Percentiles rank a stretch among this genome's conserved stretches.
Conservation (phyloP, 345 rosid species). For the Eucalyptus rudis region DNA sequence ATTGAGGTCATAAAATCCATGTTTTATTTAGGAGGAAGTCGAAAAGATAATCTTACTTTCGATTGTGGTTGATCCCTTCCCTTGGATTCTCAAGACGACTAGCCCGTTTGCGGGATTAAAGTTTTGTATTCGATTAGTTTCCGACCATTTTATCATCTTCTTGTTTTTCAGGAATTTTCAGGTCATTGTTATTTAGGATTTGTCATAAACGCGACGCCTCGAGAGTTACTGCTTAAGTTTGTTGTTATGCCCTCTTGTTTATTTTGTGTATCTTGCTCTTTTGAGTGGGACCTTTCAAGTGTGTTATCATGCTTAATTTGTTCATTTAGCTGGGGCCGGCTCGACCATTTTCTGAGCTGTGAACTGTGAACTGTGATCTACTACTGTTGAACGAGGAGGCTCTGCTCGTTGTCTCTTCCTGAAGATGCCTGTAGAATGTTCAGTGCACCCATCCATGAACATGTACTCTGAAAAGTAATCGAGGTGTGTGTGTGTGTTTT, state of each 20-base stretch:
- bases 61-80: conserved; percentile 3
- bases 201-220: neutral
- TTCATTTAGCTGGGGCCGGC: neutral
- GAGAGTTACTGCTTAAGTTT: neutral
- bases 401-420: neutral
- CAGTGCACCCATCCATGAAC: neutral
- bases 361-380: neutral
- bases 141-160: neutral
- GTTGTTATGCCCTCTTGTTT: neutral
- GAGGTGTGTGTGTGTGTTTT: neutral
- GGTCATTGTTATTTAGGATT: neutral
- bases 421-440: neutral
- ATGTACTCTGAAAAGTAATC: fast-evolving
- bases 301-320: neutral
- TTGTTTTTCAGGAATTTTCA: neutral
- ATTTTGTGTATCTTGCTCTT: neutral
- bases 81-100: neutral
- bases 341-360: neutral
- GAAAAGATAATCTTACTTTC: conserved; percentile 18
- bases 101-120: conserved; percentile 3
- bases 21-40: conserved; percentile 12
- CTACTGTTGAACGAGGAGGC: neutral
- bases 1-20: conserved; percentile 10
- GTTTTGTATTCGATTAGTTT: conserved; percentile 21
- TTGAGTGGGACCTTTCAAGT: neutral